Conservation (phyloP, 129 eudicot genomes). For the Centrapalus pauciflorus region DNA sequence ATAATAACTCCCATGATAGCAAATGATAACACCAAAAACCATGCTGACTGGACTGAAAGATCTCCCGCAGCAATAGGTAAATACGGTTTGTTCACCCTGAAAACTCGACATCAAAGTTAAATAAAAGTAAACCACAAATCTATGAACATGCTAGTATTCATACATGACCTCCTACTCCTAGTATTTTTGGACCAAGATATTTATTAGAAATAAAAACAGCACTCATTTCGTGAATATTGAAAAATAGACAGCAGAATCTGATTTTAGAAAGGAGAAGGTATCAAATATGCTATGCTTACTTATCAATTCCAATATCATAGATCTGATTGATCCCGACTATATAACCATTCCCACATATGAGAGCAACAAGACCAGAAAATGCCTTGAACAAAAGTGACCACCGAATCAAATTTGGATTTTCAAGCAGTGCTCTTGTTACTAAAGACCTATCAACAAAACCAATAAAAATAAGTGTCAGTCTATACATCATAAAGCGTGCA, state of each 20-base stretch:
- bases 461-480: background rate
- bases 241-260: background rate
- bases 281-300: slow-evolving; percentile 42
- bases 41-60: slow-evolving; percentile 94
- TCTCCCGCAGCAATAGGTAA: slow-evolving; percentile 98
- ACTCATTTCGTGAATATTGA: background rate
- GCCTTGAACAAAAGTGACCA: slow-evolving; percentile 91
- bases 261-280: background rate
- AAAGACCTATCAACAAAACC: slow-evolving; percentile 56
- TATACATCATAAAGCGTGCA: slow-evolving; percentile 10
- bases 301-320: slow-evolving; percentile 96
- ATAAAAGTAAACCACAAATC: background rate
- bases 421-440: slow-evolving; percentile 83
- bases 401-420: slow-evolving; percentile 79
- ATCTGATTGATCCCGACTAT: slow-evolving; percentile 98
- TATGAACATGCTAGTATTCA: background rate
- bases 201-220: background rate
- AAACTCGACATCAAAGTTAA: slow-evolving; percentile 4
- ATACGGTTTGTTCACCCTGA: slow-evolving; percentile 96
- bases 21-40: slow-evolving; percentile 81
- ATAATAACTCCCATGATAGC: slow-evolving; percentile 70
- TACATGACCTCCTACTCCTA: background rate
- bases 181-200: background rate
- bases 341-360: slow-evolving; percentile 95
- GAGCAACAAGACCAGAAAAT: slow-evolving; percentile 79